phyloP scores from a whole-genome alignment of 2,329 filamentous ascomycete species.

The Ascochyta pisi region DNA sequence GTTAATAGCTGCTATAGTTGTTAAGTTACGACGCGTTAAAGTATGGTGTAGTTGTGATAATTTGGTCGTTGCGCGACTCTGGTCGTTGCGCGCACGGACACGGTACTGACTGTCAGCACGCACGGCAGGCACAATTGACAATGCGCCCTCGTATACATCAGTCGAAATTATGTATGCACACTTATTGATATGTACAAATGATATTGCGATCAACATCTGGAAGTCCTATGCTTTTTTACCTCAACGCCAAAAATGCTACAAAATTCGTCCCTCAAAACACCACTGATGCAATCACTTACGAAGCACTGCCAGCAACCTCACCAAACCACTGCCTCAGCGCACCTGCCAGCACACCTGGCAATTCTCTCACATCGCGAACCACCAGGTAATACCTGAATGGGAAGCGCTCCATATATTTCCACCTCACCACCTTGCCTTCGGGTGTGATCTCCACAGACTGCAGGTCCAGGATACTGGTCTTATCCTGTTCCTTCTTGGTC shows the following conservation, averaged over 20 bases:
- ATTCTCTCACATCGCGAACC: conserved; percentile 87
- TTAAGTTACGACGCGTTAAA: too few species aligned
- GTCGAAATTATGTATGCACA: too few species aligned
- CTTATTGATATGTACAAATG: background rate
- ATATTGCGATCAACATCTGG: background rate
- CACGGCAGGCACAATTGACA: background rate
- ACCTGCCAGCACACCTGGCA: conserved; percentile 86
- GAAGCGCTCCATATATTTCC: conserved; percentile 92
- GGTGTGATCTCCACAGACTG: conserved; percentile 84
- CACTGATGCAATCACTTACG: conserved; percentile 6
- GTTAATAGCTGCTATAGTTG: too few species aligned
- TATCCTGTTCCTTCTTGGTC: conserved; percentile 55
- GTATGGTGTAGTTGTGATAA: too few species aligned
- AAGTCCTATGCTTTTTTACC: background rate
- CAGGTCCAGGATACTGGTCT: conserved; percentile 81
- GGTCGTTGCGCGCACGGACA: too few species aligned
- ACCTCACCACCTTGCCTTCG: conserved; percentile 75
- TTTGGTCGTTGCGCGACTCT: too few species aligned
- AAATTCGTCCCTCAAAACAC: background rate
- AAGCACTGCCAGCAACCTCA: conserved; percentile 61
- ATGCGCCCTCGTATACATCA: background rate
- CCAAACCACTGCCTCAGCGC: conserved; percentile 96
- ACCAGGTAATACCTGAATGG: conserved; percentile 98
- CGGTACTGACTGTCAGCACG: too few species aligned
- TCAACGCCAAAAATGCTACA: background rate